Evolutionary conservation across 176 grass and related monocot genomes (phyloP).

Genomic region (Eragrostis curvula): DNA sequence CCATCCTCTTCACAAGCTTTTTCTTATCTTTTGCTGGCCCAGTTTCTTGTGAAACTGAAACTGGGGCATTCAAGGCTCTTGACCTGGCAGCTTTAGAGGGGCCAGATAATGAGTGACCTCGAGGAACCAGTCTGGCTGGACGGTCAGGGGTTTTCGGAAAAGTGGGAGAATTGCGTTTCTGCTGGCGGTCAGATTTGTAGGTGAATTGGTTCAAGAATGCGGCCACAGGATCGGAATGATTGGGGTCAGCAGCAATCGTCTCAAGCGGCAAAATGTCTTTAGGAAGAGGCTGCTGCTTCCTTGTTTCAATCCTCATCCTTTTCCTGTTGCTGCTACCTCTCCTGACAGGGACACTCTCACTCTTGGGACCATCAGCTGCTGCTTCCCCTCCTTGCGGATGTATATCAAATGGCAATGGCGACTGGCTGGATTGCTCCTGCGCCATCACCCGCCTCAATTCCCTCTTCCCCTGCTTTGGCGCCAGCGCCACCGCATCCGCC

Average conservation of each 20-base stretch:
- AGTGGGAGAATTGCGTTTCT: neutral
- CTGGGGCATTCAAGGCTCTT: neutral
- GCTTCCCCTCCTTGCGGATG: neutral
- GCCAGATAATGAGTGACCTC: neutral
- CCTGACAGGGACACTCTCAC: neutral
- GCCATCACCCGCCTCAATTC: neutral
- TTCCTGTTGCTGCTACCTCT: neutral
- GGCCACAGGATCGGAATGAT: conserved; percentile 2
- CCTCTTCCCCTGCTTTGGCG: neutral
- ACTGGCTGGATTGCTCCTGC: neutral
- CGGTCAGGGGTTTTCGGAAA: neutral
- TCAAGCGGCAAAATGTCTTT: neutral
- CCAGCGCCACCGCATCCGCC: neutral
- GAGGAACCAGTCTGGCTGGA: neutral
- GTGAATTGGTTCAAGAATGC: conserved; percentile 47
- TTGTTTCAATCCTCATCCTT: neutral
- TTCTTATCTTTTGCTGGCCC: neutral
- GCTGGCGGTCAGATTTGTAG: neutral
- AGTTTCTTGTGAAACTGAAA: conserved; percentile 3
- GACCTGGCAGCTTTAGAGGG: conserved; percentile 13
- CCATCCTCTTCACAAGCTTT: conserved; percentile 3
- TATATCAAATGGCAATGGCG: neutral
- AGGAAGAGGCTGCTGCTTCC: neutral
- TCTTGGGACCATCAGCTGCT: neutral
- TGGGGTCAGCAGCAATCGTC: neutral